Percentiles rank a stretch among this genome's conserved stretches.
These are phyloP conservation scores for Epichloe sibirici DNA, from an alignment of 2,329 filamentous ascomycete species.

Conservation along the genomic window DNA sequence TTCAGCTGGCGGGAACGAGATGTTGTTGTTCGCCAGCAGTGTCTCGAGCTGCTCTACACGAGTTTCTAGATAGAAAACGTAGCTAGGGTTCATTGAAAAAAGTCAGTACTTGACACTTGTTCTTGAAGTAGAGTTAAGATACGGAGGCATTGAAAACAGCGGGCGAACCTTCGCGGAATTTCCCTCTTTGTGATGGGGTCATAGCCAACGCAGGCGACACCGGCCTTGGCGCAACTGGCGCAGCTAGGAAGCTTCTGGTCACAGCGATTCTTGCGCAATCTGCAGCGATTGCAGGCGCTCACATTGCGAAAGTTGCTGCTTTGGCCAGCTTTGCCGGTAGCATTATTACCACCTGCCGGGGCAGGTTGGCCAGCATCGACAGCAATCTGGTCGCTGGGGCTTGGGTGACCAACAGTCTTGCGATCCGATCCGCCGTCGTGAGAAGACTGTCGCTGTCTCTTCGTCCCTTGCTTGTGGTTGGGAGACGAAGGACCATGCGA, in stretches of 20 bases:
- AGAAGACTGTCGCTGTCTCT: constrained; percentile 44
- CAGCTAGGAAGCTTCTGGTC: constrained; percentile 89
- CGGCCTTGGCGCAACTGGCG: constrained; percentile 84
- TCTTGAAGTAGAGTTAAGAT: background rate
- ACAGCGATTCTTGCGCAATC: constrained; percentile 85
- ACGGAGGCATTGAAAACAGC: constrained; percentile 22
- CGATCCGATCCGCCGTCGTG: constrained; percentile 33
- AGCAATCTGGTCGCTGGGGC: constrained; percentile 20
- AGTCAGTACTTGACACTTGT: background rate
- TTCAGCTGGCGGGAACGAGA: constrained; percentile 60
- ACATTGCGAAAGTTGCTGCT: constrained; percentile 71
- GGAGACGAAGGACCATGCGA: constrained; percentile 40
- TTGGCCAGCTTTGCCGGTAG: constrained; percentile 35
- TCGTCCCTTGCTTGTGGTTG: constrained; percentile 35
- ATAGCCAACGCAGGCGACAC: constrained; percentile 84
- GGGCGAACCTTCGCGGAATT: constrained; percentile 76
- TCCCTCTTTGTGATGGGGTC: constrained; percentile 94
- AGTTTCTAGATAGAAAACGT: constrained; percentile 90
- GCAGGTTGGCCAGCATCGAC: constrained; percentile 1
- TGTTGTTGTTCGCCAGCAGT: constrained; percentile 54
- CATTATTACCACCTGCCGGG: background rate
- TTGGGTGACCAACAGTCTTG: constrained; percentile 13
- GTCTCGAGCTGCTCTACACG: constrained; percentile 73
- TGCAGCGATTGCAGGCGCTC: constrained; percentile 86
- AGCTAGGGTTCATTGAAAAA: constrained; percentile 38